These are phyloP conservation scores for Chaetoceros muelleri DNA, from an alignment of 108 stramenopile genomes.

Conservation along the genomic window DNA sequence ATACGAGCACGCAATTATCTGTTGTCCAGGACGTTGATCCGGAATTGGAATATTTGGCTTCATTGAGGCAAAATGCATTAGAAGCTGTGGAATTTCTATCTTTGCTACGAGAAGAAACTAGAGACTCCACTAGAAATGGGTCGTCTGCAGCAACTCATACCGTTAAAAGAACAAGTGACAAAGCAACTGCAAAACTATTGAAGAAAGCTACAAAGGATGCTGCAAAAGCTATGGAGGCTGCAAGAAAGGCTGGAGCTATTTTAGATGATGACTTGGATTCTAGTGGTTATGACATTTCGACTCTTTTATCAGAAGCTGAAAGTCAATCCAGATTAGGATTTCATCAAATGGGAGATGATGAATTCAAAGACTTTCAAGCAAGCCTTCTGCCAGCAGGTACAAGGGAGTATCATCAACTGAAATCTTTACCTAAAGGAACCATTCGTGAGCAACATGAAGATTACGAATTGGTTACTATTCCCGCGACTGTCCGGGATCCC, in stretches of 20 bases:
- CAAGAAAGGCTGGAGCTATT: slow-evolving; percentile 68
- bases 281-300: slow-evolving; percentile 6
- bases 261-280: slow-evolving; percentile 42
- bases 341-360: slow-evolving; percentile 21
- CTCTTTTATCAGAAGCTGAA: slow-evolving; percentile 13
- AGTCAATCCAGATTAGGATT: slow-evolving; percentile 22
- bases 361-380: slow-evolving; percentile 40
- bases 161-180: slow-evolving; percentile 40
- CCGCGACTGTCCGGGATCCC: slow-evolving; percentile 50
- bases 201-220: slow-evolving; percentile 60
- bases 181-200: slow-evolving; percentile 36
- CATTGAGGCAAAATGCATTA: slow-evolving; percentile 40
- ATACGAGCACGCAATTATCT: not conserved
- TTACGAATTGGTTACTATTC: slow-evolving; percentile 74
- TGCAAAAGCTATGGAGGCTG: slow-evolving; percentile 36
- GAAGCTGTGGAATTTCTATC: slow-evolving; percentile 54
- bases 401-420: slow-evolving; percentile 30
- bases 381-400: slow-evolving; percentile 61
- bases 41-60: slow-evolving; percentile 26
- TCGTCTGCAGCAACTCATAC: slow-evolving; percentile 43
- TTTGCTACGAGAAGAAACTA: slow-evolving; percentile 36
- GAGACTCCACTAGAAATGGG: not conserved
- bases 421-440: slow-evolving; percentile 51
- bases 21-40: slow-evolving; percentile 13
- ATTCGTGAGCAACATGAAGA: slow-evolving; percentile 55